phyloP scores from a whole-genome alignment of 1,284 basidiomycete species.

The Omphalotus olearius region DNA sequence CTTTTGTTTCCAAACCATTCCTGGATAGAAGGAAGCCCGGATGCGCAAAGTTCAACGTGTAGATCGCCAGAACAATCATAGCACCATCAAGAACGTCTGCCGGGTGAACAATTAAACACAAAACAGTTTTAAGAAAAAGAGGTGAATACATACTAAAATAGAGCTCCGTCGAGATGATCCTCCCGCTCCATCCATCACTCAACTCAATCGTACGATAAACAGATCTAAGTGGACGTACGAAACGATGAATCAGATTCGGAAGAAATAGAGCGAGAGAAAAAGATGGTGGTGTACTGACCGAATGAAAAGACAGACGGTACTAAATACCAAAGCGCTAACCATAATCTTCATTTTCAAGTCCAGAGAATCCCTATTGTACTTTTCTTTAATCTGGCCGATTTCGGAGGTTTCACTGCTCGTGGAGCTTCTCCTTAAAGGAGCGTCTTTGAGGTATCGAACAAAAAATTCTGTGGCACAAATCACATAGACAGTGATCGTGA shows the following conservation, averaged over 20 bases:
- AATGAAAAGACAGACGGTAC: constrained; percentile 36
- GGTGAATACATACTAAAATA: constrained; percentile 35
- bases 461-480: constrained; percentile 43
- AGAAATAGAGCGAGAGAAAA: background rate
- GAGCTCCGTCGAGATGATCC: constrained; percentile 34
- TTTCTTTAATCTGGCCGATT: background rate
- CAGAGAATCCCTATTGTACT: constrained; percentile 16
- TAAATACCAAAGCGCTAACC: constrained; percentile 32
- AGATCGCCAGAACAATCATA: constrained; percentile 7
- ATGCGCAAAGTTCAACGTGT: constrained; percentile 3
- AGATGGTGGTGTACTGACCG: constrained; percentile 25
- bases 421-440: constrained; percentile 27
- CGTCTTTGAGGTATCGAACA: constrained; percentile 34
- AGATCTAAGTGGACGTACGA: constrained; percentile 23
- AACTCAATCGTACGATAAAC: constrained; percentile 17
- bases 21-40: constrained; percentile 27
- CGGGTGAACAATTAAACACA: no score
- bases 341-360: constrained; percentile 26
- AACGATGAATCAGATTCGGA: background rate
- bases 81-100: constrained; percentile 9
- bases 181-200: constrained; percentile 4
- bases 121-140: no score
- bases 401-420: background rate
- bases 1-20: no score
- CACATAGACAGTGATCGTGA: constrained; percentile 41